Evolutionary conservation across 768 basidiomycete genomes (phyloP), one percentile per base, ranked within the genome.

Genomic region (Lentinula sp.): DNA sequence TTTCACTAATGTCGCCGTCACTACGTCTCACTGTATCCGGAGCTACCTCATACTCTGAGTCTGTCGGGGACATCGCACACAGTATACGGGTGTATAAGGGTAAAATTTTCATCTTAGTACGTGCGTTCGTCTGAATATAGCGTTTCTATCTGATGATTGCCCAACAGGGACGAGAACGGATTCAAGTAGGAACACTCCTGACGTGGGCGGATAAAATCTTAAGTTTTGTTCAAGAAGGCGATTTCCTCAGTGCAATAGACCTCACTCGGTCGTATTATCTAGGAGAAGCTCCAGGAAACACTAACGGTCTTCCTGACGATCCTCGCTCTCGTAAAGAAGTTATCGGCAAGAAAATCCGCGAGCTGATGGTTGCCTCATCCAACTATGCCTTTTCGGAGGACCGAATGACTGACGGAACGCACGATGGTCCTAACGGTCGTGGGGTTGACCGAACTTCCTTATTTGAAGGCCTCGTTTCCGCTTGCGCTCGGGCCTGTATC

Each of bases 161-260:
- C 35, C 57, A n/a, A 34, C 65, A 91, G 93, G 82, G 84, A 51
- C 79, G 80, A 56, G 78, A 86, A 60, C 83, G 83, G 52, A 64
- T 98, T 1, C 80, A 83, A 69, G 93, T 90, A 2, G 97, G 94
- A 31, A 91, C 89, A 2, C 77, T 98, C 21, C 76, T 95, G 34
- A 93, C 93, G 1, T 99, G 97, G 97, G 93, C 96, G 5, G 97
- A 99, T 70, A 86, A 89, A 48, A 87, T 98, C 23, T 76, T 99
- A 48, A 79, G 84, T 0, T 83, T 88, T 50, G 94, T 98, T 31
- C 83, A 93, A 68, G 79, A 81, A 9, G 94, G 95, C 13, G 87
- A 98, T 69, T 96, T 98, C 69, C 78, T 98, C 48, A 84, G 81
- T 52, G 96, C 97, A 2, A 96, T 98, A 63, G 88, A 95, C 57